phyloP scores from a whole-genome alignment of 257 asterid genomes.

The Primulina eburnea region DNA sequence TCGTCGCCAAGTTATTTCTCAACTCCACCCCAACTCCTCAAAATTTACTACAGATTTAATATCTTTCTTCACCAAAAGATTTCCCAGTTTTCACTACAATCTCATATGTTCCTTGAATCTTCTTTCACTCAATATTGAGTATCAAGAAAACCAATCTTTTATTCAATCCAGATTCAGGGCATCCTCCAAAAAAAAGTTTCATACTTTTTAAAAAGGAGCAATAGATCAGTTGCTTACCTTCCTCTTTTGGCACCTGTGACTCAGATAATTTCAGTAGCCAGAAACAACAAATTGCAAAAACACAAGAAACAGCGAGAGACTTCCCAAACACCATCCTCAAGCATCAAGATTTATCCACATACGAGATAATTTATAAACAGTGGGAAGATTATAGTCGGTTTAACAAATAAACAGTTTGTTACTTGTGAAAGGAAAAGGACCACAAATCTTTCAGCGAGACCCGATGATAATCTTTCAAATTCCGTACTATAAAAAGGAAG shows the following conservation, averaged over 20 bases:
- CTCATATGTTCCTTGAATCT: background rate
- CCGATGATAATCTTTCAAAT: too few relatives aligned
- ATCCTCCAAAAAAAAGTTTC: conserved; percentile 14
- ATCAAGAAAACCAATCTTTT: background rate
- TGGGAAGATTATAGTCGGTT: too few relatives aligned
- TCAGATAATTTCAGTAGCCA: conserved; percentile 31
- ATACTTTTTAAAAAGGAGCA: background rate
- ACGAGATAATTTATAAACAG: too few relatives aligned
- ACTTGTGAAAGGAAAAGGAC: too few relatives aligned
- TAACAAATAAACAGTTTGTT: too few relatives aligned
- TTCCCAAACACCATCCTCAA: conserved; percentile 28
- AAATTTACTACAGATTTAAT: background rate
- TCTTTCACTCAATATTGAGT: background rate
- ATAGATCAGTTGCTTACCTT: conserved; percentile 34
- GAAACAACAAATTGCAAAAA: conserved; percentile 26
- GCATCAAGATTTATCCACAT: conserved; percentile 20
- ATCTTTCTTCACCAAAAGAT: background rate
- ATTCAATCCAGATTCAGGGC: conserved; percentile 14
- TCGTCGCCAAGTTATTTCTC: background rate
- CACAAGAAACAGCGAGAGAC: conserved; percentile 28
- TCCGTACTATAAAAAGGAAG: too few relatives aligned
- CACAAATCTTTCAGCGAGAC: too few relatives aligned
- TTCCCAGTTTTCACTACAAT: background rate
- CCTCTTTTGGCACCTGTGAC: conserved; percentile 52
- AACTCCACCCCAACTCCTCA: conserved; percentile 8